Conservation (phyloP, 495 filamentous ascomycete genomes). For the Articulospora tetracladia region DNA sequence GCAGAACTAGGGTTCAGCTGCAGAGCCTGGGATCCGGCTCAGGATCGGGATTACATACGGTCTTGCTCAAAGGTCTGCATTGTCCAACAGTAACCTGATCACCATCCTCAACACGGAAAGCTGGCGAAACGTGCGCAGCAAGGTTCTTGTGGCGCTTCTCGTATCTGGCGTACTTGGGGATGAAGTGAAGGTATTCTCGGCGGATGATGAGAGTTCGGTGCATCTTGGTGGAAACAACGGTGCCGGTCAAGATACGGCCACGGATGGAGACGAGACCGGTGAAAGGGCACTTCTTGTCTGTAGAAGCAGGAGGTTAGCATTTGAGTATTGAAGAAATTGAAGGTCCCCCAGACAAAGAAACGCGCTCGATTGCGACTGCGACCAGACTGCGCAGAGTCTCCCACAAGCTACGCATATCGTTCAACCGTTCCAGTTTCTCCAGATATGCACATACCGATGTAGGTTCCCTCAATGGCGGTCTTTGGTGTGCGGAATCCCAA, state of each 20-base stretch:
- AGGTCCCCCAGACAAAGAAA: background rate
- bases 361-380: background rate
- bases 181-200: conserved; percentile 99
- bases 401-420: background rate
- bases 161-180: conserved; percentile 98
- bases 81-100: conserved; percentile 99
- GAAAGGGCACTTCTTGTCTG: conserved; percentile 99
- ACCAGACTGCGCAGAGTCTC: background rate
- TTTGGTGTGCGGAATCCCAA: conserved; percentile 97
- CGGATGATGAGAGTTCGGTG: conserved; percentile 98
- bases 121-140: conserved; percentile 94
- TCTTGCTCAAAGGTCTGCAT: conserved; percentile 98
- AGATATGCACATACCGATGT: conserved; percentile 80
- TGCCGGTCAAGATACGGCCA: conserved; percentile 98
- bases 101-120: conserved; percentile 99
- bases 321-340: background rate
- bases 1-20: background rate
- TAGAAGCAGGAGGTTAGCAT: conserved; percentile 27
- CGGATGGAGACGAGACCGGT: conserved; percentile 96
- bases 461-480: conserved; percentile 94
- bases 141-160: conserved; percentile 99
- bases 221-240: conserved; percentile 99
- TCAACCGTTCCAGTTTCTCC: background rate
- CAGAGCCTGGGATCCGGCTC: too few relatives aligned
- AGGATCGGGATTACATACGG: conserved; percentile 56